Evolutionary conservation across 2,329 filamentous ascomycete species (phyloP).

Genomic region (Fusarium sp.): DNA sequence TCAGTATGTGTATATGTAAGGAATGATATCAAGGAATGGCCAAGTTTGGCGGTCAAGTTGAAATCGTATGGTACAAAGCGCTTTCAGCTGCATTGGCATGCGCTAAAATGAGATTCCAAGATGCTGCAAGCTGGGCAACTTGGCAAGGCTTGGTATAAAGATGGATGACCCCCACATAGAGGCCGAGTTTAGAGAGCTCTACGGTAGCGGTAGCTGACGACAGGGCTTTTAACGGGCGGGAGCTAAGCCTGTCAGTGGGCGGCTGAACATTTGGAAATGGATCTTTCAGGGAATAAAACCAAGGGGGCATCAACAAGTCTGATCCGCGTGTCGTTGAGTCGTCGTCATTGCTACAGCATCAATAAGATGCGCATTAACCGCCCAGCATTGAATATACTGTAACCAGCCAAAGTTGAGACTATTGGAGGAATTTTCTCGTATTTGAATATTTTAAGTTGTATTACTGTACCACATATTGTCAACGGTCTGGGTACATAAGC

Average conservation of each 20-base stretch:
- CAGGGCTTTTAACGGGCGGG: not conserved
- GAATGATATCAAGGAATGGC: not conserved
- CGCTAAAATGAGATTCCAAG: slow-evolving; percentile 22
- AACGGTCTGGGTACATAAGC: slow-evolving; percentile 6
- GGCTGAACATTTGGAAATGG: not conserved
- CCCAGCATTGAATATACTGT: slow-evolving; percentile 7
- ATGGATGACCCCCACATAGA: not conserved
- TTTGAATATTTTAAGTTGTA: slow-evolving; percentile 25
- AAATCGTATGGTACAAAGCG: not conserved
- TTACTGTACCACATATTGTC: slow-evolving; percentile 5
- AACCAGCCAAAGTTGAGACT: not conserved
- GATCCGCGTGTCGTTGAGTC: slow-evolving; percentile 23
- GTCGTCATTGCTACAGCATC: slow-evolving; percentile 24
- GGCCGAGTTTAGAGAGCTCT: too few species aligned
- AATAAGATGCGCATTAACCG: slow-evolving; percentile 19
- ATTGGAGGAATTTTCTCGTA: slow-evolving; percentile 23
- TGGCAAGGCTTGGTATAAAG: slow-evolving; percentile 16
- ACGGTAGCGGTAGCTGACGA: too few species aligned
- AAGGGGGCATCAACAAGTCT: not conserved
- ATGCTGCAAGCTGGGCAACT: slow-evolving; percentile 10
- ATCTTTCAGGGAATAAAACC: too few species aligned
- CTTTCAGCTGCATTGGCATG: slow-evolving; percentile 17
- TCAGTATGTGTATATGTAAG: not conserved
- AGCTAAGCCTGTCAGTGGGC: slow-evolving; percentile 15
- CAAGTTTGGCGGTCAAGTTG: slow-evolving; percentile 9